Percentiles rank a stretch among this genome's conserved stretches.
These are phyloP conservation scores for Aspergillus bertholletiae DNA, from an alignment of 495 filamentous ascomycete species.

Conservation along the genomic window DNA sequence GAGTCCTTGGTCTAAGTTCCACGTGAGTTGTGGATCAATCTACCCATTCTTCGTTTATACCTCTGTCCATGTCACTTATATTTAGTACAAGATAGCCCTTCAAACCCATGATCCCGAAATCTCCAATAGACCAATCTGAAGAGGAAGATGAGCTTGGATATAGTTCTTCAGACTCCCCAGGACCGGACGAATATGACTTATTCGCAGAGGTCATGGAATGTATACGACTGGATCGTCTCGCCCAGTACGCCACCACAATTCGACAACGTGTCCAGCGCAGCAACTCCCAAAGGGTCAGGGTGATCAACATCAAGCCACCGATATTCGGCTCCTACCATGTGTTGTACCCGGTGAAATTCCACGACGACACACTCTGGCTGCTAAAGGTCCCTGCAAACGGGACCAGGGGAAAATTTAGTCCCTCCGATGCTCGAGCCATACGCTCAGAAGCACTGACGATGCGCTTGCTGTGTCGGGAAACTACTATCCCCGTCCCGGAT, in stretches of 20 bases:
- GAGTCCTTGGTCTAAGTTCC: too few species aligned
- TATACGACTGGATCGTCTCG: not conserved
- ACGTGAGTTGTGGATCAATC: too few species aligned
- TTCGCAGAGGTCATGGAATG: not conserved
- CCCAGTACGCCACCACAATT: not conserved
- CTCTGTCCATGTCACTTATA: too few species aligned
- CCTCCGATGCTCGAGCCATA: constrained; percentile 18
- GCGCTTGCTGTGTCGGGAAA: constrained; percentile 21
- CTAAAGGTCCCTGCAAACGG: constrained; percentile 22
- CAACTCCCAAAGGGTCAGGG: not conserved
- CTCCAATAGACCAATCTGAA: too few species aligned
- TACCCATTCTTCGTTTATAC: too few species aligned
- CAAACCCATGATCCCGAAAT: too few species aligned
- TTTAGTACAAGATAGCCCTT: too few species aligned
- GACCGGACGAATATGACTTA: not conserved
- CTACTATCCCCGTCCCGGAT: constrained; percentile 30
- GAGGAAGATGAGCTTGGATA: not conserved
- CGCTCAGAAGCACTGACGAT: constrained; percentile 27
- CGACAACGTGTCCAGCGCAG: not conserved
- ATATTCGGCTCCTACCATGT: constrained; percentile 5
- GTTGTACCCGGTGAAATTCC: not conserved
- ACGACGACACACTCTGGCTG: not conserved
- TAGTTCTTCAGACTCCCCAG: not conserved
- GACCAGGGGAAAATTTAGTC: constrained; percentile 16
- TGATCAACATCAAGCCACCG: not conserved